These are phyloP conservation scores for Colletotrichum sp. DNA, from an alignment of 2,329 filamentous ascomycete genomes.

Conservation along the genomic window DNA sequence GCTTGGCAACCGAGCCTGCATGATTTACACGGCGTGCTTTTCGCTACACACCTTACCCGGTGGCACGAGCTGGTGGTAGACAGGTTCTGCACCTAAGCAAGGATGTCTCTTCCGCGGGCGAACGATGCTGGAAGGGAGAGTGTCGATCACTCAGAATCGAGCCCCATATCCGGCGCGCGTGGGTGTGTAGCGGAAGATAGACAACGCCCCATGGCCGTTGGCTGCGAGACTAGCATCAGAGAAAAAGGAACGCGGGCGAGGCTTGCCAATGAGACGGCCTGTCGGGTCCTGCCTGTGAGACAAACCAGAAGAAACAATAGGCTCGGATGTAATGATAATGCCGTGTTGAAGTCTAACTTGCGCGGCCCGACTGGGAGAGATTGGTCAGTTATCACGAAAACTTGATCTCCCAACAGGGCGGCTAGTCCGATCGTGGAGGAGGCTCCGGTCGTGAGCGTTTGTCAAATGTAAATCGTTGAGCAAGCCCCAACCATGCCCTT, in stretches of 20 bases:
- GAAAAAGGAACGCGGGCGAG: not conserved
- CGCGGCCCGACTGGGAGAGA: not conserved
- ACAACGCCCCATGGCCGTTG: not conserved
- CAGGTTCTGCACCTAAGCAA: not conserved
- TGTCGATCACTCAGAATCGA: not conserved
- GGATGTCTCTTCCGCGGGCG: not conserved
- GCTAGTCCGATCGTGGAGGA: constrained; percentile 9
- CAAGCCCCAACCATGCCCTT: not conserved
- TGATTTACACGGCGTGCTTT: not conserved
- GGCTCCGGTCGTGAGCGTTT: not conserved
- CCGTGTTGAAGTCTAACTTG: not conserved
- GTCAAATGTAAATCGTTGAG: not conserved
- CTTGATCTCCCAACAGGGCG: not conserved
- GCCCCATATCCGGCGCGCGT: not conserved
- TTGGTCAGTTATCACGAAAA: constrained; percentile 7
- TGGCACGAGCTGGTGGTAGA: not conserved
- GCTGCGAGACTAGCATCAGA: not conserved
- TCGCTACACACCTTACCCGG: constrained; percentile 4
- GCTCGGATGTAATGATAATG: not conserved
- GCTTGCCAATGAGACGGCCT: not conserved
- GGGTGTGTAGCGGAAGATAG: not conserved
- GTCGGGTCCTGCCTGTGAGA: not conserved
- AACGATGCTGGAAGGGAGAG: not conserved
- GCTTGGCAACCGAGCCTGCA: constrained; percentile 13
- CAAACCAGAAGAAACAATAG: constrained; percentile 1